phyloP scores from a whole-genome alignment of 768 basidiomycete genomes.

The Pleurotus salmoneostramineus region DNA sequence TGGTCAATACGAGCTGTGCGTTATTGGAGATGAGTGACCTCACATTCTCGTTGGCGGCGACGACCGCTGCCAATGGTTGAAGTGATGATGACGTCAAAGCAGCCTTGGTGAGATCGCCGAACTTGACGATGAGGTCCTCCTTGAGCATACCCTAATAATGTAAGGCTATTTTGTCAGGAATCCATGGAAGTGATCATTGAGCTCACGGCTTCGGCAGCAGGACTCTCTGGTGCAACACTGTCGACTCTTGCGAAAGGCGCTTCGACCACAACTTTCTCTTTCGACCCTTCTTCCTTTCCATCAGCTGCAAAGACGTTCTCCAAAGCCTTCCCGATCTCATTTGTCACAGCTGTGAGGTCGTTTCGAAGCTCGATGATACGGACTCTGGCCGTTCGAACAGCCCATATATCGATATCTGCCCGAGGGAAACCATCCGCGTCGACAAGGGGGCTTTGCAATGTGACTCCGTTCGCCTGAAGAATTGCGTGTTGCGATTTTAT shows the following conservation, averaged over 20 bases:
- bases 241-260: conserved; percentile 79
- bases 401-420: conserved; percentile 80
- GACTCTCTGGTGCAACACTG: conserved; percentile 74
- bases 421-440: conserved; percentile 89
- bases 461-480: conserved; percentile 58
- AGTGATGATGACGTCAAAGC: conserved; percentile 55
- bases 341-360: conserved; percentile 64
- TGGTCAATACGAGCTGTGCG: not conserved
- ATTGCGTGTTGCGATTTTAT: conserved; percentile 59
- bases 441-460: conserved; percentile 71
- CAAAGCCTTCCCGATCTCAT: conserved; percentile 63
- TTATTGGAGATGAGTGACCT: not conserved
- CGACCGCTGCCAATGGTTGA: conserved; percentile 69
- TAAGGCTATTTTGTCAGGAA: not conserved
- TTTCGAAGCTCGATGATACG: conserved; percentile 80
- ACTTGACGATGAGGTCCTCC: conserved; percentile 71
- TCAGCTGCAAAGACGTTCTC: conserved; percentile 47
- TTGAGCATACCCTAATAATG: conserved; percentile 55
- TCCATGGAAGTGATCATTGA: not conserved
- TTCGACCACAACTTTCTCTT: not conserved
- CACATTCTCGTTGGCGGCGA: conserved; percentile 76
- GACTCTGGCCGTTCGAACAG: conserved; percentile 70
- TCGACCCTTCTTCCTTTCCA: not conserved
- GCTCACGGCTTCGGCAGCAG: conserved; percentile 75
- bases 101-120: conserved; percentile 55